Conservation (phyloP, 1,284 basidiomycete species). For the Leccinum insolens region DNA sequence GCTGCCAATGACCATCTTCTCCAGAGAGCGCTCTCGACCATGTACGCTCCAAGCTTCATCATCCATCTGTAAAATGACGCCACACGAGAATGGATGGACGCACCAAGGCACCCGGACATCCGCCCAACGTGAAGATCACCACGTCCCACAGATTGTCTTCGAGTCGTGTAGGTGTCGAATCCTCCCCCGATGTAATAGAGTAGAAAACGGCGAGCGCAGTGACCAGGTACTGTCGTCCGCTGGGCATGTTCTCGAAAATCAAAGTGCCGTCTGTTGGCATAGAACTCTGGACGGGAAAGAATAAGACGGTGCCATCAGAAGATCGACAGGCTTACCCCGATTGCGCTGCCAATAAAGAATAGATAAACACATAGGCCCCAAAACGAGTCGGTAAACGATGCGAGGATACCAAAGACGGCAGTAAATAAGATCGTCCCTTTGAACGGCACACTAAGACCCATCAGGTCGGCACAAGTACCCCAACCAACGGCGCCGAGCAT, state of each 20-base stretch:
- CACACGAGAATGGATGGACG: slow-evolving; percentile 23
- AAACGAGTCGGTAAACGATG: not conserved
- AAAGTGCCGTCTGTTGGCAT: slow-evolving; percentile 98
- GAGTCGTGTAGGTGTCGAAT: slow-evolving; percentile 49
- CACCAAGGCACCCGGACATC: slow-evolving; percentile 86
- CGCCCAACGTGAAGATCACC: slow-evolving; percentile 80
- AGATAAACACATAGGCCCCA: not conserved
- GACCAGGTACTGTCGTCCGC: slow-evolving; percentile 90
- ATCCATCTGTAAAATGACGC: slow-evolving; percentile 4
- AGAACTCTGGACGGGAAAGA: slow-evolving; percentile 59
- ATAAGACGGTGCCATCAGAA: not conserved
- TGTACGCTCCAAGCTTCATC: slow-evolving; percentile 81
- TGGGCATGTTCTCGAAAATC: slow-evolving; percentile 92
- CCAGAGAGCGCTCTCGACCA: slow-evolving; percentile 82
- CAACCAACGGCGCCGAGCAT: not conserved
- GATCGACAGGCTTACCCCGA: slow-evolving; percentile 59
- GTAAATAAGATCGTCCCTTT: not conserved
- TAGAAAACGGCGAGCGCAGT: slow-evolving; percentile 88
- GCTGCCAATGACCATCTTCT: slow-evolving; percentile 78
- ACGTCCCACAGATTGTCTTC: slow-evolving; percentile 80
- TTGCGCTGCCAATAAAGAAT: slow-evolving; percentile 81
- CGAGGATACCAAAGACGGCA: not conserved
- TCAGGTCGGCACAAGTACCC: not conserved
- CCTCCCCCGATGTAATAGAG: slow-evolving; percentile 36
- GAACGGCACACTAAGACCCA: not conserved